phyloP scores from a whole-genome alignment of 352 stramenopile species.

The Globisporangium solare region DNA sequence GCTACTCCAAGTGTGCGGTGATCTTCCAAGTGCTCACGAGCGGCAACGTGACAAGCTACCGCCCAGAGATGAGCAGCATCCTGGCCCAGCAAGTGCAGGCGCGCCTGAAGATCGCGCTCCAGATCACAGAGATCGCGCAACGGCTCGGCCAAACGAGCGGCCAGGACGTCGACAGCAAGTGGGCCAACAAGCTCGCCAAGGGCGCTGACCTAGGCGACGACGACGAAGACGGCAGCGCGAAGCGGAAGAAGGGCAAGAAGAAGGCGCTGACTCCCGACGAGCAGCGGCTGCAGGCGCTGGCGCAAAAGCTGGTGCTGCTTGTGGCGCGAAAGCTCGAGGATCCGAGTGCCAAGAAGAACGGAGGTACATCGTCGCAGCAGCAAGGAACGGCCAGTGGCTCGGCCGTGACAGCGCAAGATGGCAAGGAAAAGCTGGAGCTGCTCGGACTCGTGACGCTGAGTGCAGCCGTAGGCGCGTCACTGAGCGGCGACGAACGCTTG shows the following conservation, averaged over 20 bases:
- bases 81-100: slow-evolving; percentile 42
- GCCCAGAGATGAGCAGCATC: slow-evolving; percentile 20
- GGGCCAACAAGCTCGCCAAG: slow-evolving; percentile 51
- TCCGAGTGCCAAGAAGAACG: slow-evolving; percentile 6
- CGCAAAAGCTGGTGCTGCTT: slow-evolving; percentile 61
- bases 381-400: background rate
- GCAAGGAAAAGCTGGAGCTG: slow-evolving; percentile 56
- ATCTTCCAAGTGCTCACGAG: slow-evolving; percentile 16
- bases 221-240: slow-evolving; percentile 27
- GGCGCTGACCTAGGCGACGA: slow-evolving; percentile 44
- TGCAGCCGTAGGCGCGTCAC: slow-evolving; percentile 44
- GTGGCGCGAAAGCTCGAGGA: slow-evolving; percentile 32
- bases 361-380: slow-evolving; percentile 1
- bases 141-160: slow-evolving; percentile 23
- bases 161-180: slow-evolving; percentile 45
- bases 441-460: slow-evolving; percentile 58
- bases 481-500: slow-evolving; percentile 45
- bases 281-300: slow-evolving; percentile 66
- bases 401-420: slow-evolving; percentile 20
- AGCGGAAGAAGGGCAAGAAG: slow-evolving; percentile 37
- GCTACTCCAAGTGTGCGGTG: slow-evolving; percentile 32
- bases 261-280: slow-evolving; percentile 45
- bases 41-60: slow-evolving; percentile 19
- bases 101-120: slow-evolving; percentile 47
- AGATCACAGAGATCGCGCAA: slow-evolving; percentile 50